Evolutionary conservation across 371 early-diverging fungal genomes (phyloP).

Genomic region (Syncephalastrum contaminatum): DNA sequence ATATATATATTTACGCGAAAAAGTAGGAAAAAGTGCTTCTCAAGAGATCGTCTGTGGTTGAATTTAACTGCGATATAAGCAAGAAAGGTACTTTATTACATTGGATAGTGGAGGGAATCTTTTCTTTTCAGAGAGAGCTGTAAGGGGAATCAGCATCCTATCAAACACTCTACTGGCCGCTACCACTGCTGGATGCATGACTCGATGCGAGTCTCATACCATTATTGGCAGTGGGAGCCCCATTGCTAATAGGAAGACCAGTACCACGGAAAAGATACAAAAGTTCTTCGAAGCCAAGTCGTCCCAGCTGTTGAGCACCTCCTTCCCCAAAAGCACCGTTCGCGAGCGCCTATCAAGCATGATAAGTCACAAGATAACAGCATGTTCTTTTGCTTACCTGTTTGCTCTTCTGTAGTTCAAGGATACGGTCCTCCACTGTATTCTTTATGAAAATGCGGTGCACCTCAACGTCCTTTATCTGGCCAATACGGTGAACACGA

Average conservation of each 20-base stretch:
- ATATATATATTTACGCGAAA: too few species aligned
- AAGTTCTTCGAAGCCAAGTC: slow-evolving; percentile 40
- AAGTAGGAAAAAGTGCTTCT: too few species aligned
- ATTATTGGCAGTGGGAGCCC: too few species aligned
- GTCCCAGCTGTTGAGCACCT: slow-evolving; percentile 13
- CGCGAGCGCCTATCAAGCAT: slow-evolving; percentile 18
- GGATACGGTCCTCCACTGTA: slow-evolving; percentile 52
- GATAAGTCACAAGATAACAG: not conserved
- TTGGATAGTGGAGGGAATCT: too few species aligned
- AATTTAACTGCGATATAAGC: too few species aligned
- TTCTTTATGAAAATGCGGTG: slow-evolving; percentile 20
- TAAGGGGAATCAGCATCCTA: too few species aligned
- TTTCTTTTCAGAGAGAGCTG: too few species aligned
- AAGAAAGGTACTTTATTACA: too few species aligned
- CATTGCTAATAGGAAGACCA: slow-evolving; percentile 7
- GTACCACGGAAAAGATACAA: slow-evolving; percentile 46
- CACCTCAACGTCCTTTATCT: slow-evolving; percentile 21
- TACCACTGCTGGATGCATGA: too few species aligned
- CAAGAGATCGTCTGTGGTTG: too few species aligned
- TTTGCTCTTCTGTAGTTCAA: slow-evolving; percentile 40
- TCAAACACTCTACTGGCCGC: too few species aligned
- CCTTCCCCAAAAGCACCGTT: slow-evolving; percentile 52
- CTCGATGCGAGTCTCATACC: too few species aligned
- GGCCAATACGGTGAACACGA: slow-evolving; percentile 44
- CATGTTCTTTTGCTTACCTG: slow-evolving; percentile 9